Percentiles rank a stretch among this genome's conserved stretches.
Conservation (phyloP, 768 basidiomycete genomes). For the Russula brevipes region DNA sequence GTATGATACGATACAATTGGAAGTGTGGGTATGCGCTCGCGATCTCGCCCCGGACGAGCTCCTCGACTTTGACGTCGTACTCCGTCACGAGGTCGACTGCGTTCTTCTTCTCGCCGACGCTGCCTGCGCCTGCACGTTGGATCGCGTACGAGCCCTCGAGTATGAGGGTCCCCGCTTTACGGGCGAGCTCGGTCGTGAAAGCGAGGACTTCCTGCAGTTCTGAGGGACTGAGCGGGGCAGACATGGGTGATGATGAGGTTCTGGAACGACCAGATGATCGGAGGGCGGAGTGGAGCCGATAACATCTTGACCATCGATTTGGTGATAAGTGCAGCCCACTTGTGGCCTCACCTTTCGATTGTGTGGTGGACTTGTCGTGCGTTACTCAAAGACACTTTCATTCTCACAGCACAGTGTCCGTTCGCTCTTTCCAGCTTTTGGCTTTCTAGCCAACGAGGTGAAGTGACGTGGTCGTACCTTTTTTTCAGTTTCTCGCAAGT, state of each 20-base stretch:
- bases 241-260: conserved; percentile 9
- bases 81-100: conserved; percentile 93
- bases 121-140: conserved; percentile 45
- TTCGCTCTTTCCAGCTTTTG: too few relatives aligned
- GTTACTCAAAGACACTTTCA: too few relatives aligned
- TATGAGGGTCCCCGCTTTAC: conserved; percentile 69
- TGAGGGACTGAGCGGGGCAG: conserved; percentile 30
- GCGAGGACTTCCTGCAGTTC: conserved; percentile 58
- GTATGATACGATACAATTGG: conserved; percentile 52
- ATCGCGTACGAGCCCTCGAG: conserved; percentile 74
- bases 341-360: too few relatives aligned
- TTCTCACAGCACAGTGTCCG: too few relatives aligned
- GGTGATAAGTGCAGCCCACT: too few relatives aligned
- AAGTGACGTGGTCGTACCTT: too few relatives aligned
- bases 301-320: too few relatives aligned
- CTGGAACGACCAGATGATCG: too few relatives aligned
- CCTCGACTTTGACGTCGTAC: conserved; percentile 89
- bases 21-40: conserved; percentile 63
- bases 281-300: too few relatives aligned
- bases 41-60: conserved; percentile 70
- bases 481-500: too few relatives aligned
- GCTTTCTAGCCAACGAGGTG: too few relatives aligned
- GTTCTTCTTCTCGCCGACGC: conserved; percentile 84
- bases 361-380: too few relatives aligned
- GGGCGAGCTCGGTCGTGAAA: conserved; percentile 69